Conservation (phyloP, 2,329 filamentous ascomycete species). For the Ophiostoma sp. region DNA sequence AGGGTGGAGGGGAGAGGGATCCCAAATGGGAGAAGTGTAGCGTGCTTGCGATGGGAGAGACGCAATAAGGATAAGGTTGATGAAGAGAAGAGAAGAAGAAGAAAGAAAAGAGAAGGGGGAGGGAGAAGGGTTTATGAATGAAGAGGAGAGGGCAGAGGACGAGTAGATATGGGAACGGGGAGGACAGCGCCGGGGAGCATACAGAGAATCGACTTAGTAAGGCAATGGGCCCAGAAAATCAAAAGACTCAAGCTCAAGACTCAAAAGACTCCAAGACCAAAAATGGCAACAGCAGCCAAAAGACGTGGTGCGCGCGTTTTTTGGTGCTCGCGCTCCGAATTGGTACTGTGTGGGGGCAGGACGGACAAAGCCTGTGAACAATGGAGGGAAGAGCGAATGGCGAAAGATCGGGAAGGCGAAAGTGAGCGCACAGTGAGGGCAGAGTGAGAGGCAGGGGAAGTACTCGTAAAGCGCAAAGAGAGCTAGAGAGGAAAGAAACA, state of each 20-base stretch:
- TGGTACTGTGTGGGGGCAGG: constrained; percentile 23
- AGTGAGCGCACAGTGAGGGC: constrained; percentile 8
- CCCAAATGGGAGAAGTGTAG: constrained; percentile 18
- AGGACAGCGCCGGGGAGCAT: constrained; percentile 12
- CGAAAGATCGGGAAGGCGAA: constrained; percentile 21
- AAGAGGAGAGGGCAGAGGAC: not conserved
- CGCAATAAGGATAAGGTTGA: constrained; percentile 15
- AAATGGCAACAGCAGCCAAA: constrained; percentile 5
- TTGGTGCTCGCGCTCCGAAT: constrained; percentile 23
- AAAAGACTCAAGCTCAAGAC: constrained; percentile 1
- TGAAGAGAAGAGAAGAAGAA: constrained; percentile 12
- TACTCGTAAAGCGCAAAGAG: constrained; percentile 15
- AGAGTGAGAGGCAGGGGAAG: not conserved
- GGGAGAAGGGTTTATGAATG: constrained; percentile 11
- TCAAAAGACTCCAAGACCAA: constrained; percentile 1
- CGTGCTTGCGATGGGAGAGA: constrained; percentile 17
- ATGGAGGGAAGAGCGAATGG: constrained; percentile 12
- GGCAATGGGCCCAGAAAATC: not conserved
- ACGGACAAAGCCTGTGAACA: too few relatives aligned
- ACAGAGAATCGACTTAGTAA: constrained; percentile 14
- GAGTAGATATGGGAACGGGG: not conserved
- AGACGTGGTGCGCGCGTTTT: constrained; percentile 22
- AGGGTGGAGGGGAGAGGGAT: constrained; percentile 16
- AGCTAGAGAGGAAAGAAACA: constrained; percentile 10
- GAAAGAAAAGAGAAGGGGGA: constrained; percentile 5